phyloP scores from a whole-genome alignment of 2,329 filamentous ascomycete genomes.

The Colletotrichum neosansevieriae region DNA sequence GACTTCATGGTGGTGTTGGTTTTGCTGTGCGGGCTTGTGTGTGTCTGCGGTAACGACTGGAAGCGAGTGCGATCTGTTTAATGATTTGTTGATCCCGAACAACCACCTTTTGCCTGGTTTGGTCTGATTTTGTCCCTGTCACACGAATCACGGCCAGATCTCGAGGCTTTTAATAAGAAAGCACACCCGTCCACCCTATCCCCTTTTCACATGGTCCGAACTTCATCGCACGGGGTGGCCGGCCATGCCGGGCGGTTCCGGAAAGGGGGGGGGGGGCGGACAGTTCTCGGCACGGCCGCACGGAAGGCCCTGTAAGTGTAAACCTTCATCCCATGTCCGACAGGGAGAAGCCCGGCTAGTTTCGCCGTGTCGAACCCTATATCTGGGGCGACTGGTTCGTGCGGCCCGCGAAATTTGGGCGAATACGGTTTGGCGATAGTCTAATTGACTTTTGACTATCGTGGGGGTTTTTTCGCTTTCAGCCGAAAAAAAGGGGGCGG shows the following conservation, averaged over 20 bases:
- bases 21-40: too few species aligned
- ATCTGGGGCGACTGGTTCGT: not conserved
- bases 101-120: not conserved
- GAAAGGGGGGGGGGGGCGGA: conserved; percentile 3
- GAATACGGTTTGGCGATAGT: not conserved
- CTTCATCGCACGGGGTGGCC: conserved; percentile 1
- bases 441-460: not conserved
- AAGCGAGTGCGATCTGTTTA: not conserved
- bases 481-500: conserved; percentile 15
- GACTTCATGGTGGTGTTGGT: conserved; percentile 20
- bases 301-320: conserved; percentile 9
- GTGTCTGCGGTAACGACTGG: too few species aligned
- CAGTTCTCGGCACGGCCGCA: not conserved
- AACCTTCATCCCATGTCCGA: conserved; percentile 21
- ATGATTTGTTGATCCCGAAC: not conserved
- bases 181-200: not conserved
- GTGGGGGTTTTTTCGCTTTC: not conserved
- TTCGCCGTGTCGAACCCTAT: too few species aligned
- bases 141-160: too few species aligned
- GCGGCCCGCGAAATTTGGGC: not conserved
- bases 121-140: too few species aligned
- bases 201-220: not conserved
- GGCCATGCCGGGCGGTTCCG: not conserved
- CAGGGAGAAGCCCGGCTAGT: conserved; percentile 19
- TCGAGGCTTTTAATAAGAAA: not conserved